phyloP scores from a whole-genome alignment of 2,329 filamentous ascomycete species.

The Diaporthe ampelina region DNA sequence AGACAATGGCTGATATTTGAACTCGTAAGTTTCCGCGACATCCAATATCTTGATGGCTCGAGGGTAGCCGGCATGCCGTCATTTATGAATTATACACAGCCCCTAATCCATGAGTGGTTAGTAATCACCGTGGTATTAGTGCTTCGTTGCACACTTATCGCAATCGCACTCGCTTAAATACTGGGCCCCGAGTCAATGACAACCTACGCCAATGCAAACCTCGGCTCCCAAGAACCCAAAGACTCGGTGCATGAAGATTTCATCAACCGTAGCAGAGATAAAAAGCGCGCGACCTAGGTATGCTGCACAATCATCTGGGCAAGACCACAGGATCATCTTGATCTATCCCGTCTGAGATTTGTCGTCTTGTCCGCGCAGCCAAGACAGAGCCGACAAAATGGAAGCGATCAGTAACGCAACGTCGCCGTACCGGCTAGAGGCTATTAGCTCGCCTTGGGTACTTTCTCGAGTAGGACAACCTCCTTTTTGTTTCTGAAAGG shows the following conservation, averaged over 20 bases:
- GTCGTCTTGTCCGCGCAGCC: background rate
- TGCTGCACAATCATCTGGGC: background rate
- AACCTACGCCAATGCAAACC: background rate
- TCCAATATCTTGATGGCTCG: background rate
- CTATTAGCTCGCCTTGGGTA: conserved; percentile 9
- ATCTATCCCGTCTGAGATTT: background rate
- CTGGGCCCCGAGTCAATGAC: background rate
- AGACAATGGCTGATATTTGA: too few species aligned
- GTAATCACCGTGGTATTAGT: background rate
- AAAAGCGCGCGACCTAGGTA: background rate
- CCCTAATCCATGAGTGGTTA: background rate
- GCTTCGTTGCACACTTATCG: background rate
- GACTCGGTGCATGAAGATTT: background rate
- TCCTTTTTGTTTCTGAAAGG: accelerated
- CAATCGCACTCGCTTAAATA: conserved; percentile 33
- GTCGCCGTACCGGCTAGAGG: background rate
- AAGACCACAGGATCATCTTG: background rate
- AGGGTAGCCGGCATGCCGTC: background rate
- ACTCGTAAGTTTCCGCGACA: background rate
- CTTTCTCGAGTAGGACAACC: background rate
- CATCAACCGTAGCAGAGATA: background rate
- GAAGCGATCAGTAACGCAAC: background rate
- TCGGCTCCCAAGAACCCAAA: background rate
- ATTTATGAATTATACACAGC: background rate
- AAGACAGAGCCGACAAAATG: background rate